These are phyloP conservation scores for Echinosophora koreensis DNA, from an alignment of 306 rosid species.

Conservation along the genomic window DNA sequence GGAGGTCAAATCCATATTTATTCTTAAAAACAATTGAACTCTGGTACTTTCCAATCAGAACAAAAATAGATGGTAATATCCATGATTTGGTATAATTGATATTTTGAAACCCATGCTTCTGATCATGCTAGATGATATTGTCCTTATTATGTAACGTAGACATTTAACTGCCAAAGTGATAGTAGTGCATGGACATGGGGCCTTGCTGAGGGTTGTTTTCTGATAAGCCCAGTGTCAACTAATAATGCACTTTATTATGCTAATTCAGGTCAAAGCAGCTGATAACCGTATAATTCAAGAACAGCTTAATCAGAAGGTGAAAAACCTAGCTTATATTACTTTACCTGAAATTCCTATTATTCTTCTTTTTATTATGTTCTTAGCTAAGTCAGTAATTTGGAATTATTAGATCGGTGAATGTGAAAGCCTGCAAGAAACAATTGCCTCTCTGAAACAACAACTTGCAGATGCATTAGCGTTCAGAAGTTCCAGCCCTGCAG, in stretches of 20 bases:
- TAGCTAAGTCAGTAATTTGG: constrained; percentile 44
- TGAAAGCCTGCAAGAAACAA: constrained; percentile 75
- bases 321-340: constrained; percentile 22
- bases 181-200: constrained; percentile 26
- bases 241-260: constrained; percentile 43
- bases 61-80: constrained; percentile 33
- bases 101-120: constrained; percentile 38
- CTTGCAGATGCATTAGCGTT: constrained; percentile 73
- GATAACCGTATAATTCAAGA: constrained; percentile 96
- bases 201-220: constrained; percentile 30
- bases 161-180: constrained; percentile 36
- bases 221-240: constrained; percentile 27
- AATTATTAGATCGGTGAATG: constrained; percentile 74
- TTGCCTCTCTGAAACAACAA: constrained; percentile 82
- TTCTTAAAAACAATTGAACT: constrained; percentile 21
- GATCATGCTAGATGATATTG: constrained; percentile 37
- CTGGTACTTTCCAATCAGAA: constrained; percentile 31
- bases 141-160: constrained; percentile 30
- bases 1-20: constrained; percentile 11
- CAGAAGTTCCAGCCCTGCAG: constrained; percentile 54
- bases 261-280: constrained; percentile 85
- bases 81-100: constrained; percentile 25
- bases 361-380: constrained; percentile 23
- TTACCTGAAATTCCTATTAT: constrained; percentile 9
- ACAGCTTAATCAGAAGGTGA: constrained; percentile 90